Base-by-base conservation (phyloP, 2,329 filamentous ascomycete genomes). In the Cladosporium sp. region DNA sequence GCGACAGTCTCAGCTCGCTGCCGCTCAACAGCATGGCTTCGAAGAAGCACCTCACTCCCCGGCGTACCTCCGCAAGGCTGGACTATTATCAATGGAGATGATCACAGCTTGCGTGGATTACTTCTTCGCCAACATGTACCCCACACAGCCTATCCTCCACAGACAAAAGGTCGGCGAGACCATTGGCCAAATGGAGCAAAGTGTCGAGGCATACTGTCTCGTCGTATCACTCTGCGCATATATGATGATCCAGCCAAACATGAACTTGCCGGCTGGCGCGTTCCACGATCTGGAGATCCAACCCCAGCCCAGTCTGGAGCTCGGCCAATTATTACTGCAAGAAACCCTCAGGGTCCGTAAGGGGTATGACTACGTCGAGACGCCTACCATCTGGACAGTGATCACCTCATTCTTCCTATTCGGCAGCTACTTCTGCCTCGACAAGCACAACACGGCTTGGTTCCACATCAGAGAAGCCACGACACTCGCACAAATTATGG, bases 361-460 rank as follows among this genome's bases (percentile, higher is more conserved):
- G 72, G 78, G 79, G 26, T 84, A 84, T 74, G 84, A 88, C 72
- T 87, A 86, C 67, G 79, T 86, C 55, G 85, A 88, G 70, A 83
- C 82, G 59, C 79, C 82, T 12, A 83, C 84, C 0, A 75, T 87
- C 8, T 79, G 79, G 64, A 85, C 85, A 2, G 82, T 88, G n/a
- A 83, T 87, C 53, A 88, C 86, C 3, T 88, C 86, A 0, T 89
- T 87, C 76, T 86, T 87, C 76, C 80, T 87, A 55, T 86, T 84
- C 59, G 85, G 85, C 0, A 84, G 84, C 66, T 87, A 86, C 70
- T 88, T 88, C 72, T 86, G 86, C 69, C 80, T 88, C 53, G 86
- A 86, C 68, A 84, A 85, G 71, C 84, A 84, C 68, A 84, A 85
- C 68, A 87, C 86, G 61, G 86, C 85, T 3, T 89, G 86, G 86